Evolutionary conservation across 345 rosid species (phyloP), one percentile per base, ranked within the genome.

Genomic region (Hirschfeldia incana): DNA sequence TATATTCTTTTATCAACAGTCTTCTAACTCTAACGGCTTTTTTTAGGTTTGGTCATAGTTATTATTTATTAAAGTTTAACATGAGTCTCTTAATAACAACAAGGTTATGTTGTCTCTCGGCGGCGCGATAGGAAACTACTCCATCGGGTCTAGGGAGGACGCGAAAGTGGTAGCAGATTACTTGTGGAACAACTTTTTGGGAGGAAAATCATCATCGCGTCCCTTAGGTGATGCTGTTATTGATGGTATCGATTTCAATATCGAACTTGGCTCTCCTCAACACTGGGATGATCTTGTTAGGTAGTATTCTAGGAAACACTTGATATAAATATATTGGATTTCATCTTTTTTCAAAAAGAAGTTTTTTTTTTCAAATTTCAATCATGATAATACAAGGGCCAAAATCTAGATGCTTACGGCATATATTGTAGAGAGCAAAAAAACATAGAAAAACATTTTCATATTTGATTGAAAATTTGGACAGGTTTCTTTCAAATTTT

Each of bases 41-140:
- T 21, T 21, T 21, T 21, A 21, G 21, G 21, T 21, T 21, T 21
- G 21, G 21, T 21, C 21, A 21, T 21, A 21, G 21, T 21, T 21
- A 21, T 21, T 21, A 21, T 21, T 21, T 21, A 21, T 21, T 21
- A 21, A 21, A 21, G 21, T 0, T 21, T 21, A 21, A 21, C 21
- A 29, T 65, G 39, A 33, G 39, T 21, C 3, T 17, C 67, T 58
- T 28, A 21, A 21, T 1, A 37, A 66, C 6, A 4, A 37, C 12
- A 70, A 79, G 83, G 93, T 88, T 8, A 74, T 86, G 86, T 84
- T 89, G 36, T 88, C 93, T 11, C 75, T 90, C 1, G 91, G 93
- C 0, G 93, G 93, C 1, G 86, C 87, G 5, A 37, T 70, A 0
- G 88, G 90, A 3, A 81, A 76, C 78, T 88, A 86, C 77, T 76